A percentile compares a stretch with the other conserved stretches of the same genome.
Conservation (phyloP, 2,329 filamentous ascomycete species). For the Penicillium sp. region DNA sequence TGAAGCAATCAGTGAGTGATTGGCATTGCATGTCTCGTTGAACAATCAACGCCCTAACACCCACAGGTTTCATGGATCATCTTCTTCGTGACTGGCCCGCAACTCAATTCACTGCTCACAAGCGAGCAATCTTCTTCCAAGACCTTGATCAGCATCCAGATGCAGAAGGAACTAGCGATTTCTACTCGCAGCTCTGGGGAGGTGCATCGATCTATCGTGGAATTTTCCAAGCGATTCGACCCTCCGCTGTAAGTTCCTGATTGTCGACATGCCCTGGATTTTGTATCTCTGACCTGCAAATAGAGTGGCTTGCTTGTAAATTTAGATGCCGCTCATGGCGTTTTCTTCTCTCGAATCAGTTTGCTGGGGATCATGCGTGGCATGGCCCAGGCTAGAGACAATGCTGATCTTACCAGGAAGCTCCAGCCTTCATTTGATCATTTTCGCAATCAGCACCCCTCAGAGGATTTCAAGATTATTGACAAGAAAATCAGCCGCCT, state of each 20-base stretch:
- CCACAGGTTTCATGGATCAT: slow-evolving; percentile 74
- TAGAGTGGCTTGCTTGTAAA: slow-evolving; percentile 69
- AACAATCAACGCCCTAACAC: not conserved
- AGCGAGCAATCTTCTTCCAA: slow-evolving; percentile 70
- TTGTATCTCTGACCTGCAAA: slow-evolving; percentile 23
- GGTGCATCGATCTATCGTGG: slow-evolving; percentile 78
- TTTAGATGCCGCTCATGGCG: slow-evolving; percentile 83
- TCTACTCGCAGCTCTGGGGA: slow-evolving; percentile 24
- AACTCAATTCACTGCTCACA: slow-evolving; percentile 61
- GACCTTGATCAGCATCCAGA: slow-evolving; percentile 44
- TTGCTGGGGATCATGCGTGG: slow-evolving; percentile 34
- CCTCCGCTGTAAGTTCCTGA: slow-evolving; percentile 53
- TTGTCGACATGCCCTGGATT: not conserved
- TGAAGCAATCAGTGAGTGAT: slow-evolving; percentile 64
- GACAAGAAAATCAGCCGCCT: slow-evolving; percentile 33
- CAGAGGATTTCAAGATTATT: slow-evolving; percentile 21
- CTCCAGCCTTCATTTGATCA: slow-evolving; percentile 22
- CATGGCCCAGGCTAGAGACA: slow-evolving; percentile 29
- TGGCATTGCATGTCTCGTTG: not conserved
- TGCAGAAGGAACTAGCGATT: slow-evolving; percentile 3
- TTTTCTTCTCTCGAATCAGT: slow-evolving; percentile 64
- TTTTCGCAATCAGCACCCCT: slow-evolving; percentile 15
- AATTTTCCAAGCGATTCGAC: slow-evolving; percentile 76
- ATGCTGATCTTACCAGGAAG: slow-evolving; percentile 26
- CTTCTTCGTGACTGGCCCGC: slow-evolving; percentile 74